Evolutionary conservation across 1,139 yeast species (phyloP), one percentile per base, ranked within the genome.

Genomic region (Debaryomyces coudertii): DNA sequence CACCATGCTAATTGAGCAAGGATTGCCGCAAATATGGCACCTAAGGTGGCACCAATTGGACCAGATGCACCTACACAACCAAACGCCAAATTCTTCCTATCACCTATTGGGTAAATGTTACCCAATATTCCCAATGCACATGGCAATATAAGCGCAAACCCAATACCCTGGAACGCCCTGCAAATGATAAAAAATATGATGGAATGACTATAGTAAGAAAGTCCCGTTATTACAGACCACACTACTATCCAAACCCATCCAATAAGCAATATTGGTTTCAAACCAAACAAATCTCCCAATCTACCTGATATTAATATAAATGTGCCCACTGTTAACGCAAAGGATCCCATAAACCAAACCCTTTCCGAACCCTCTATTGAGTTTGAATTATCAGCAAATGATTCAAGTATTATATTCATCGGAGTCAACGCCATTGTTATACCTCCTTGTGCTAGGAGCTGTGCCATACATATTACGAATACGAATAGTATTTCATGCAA

Each of bases 271-370:
- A 73, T 59, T 40, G 57, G 60, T 51, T 73, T 79, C 42, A 79
- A 61, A 0, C 85, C 85, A 50, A 73, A 79, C 7, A 79, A 61
- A 53, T 80, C 85, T 24, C 85, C 85, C 37, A 79, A 53, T 47
- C 76, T 70, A 5, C 83, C 83, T 44, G 80, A 71, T 4, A 78
- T 65, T 30, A 79, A 59, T 36, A 79, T 79, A 51, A 79, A 76
- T 0, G 83, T 78, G 11, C 85, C 84, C 11, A 80, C 73, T 0
- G 82, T 77, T 43, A 80, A 60, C 0, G 85, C 81, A 54, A 76
- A 79, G 0, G 83, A 74, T 2, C 83, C 82, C 79, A 79, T 73
- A 44, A 79, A 73, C 85, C 85, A 80, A 2, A 77, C 73, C 49
- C 73, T 59, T 22, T 59, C 56, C 2, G 71, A 53, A n/a, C 56